Percentiles rank a stretch among this genome's conserved stretches.
phyloP scores from a whole-genome alignment of 2,329 filamentous ascomycete species.

The Pseudogymnoascus sp. region DNA sequence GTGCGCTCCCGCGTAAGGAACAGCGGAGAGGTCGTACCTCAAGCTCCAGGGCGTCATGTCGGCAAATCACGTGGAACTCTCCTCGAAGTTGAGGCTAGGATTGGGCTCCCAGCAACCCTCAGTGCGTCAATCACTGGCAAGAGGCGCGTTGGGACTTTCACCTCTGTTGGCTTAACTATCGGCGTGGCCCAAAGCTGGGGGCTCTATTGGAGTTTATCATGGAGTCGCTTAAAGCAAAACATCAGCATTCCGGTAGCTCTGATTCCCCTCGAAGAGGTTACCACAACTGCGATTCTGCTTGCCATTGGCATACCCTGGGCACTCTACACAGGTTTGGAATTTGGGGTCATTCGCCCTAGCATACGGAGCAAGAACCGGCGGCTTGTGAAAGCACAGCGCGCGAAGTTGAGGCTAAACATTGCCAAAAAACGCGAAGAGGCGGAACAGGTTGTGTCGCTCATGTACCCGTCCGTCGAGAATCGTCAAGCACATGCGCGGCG shows the following conservation, averaged over 20 bases:
- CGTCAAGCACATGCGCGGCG: slow-evolving; percentile 30
- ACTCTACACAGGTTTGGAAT: slow-evolving; percentile 34
- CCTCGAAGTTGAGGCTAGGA: slow-evolving; percentile 24
- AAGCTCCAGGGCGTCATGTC: slow-evolving; percentile 17
- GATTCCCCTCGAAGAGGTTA: slow-evolving; percentile 29
- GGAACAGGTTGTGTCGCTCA: slow-evolving; percentile 31
- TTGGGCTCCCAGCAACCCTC: slow-evolving; percentile 25
- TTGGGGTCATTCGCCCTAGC: slow-evolving; percentile 32
- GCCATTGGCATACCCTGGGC: slow-evolving; percentile 32
- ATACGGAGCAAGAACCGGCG: slow-evolving; percentile 30
- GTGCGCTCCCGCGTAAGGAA: slow-evolving; percentile 10
- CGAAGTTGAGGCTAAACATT: slow-evolving; percentile 30
- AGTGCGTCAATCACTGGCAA: slow-evolving; percentile 30
- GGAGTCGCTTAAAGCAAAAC: slow-evolving; percentile 33
- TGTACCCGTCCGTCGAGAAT: slow-evolving; percentile 32
- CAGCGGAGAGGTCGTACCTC: slow-evolving; percentile 1
- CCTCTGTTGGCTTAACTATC: slow-evolving; percentile 32
- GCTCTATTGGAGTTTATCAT: slow-evolving; percentile 31
- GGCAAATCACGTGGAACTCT: slow-evolving; percentile 20
- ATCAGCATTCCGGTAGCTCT: slow-evolving; percentile 33
- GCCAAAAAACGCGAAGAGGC: slow-evolving; percentile 31
- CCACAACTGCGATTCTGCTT: slow-evolving; percentile 28
- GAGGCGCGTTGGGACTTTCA: slow-evolving; percentile 31
- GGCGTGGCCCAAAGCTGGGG: slow-evolving; percentile 29
- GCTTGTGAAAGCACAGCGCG: slow-evolving; percentile 29